Conservation (phyloP, 371 early-diverging fungal genomes). For the Dinochytrium kinnereticum region DNA sequence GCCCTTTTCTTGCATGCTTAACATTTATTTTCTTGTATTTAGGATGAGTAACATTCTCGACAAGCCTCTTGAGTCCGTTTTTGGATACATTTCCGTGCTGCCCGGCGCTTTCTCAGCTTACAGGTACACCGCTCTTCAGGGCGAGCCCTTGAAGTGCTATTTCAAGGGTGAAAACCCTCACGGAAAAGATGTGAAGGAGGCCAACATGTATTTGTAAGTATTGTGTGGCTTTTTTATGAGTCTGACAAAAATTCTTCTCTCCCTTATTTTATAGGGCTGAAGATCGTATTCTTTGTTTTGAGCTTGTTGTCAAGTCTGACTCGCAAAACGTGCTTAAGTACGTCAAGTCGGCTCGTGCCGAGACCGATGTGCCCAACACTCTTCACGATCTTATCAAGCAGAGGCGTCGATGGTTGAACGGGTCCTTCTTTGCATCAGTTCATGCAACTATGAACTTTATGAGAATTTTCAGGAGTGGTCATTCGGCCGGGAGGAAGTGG, state of each 20-base stretch:
- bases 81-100: conserved; percentile 83
- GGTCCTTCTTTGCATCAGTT: conserved; percentile 52
- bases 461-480: conserved; percentile 46
- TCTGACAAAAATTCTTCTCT: neutral
- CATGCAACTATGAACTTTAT: conserved; percentile 45
- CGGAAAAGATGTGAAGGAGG: conserved; percentile 54
- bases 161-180: conserved; percentile 91
- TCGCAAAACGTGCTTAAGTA: conserved; percentile 74
- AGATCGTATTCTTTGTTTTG: conserved; percentile 88
- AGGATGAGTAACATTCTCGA: conserved; percentile 72
- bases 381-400: conserved; percentile 65
- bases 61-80: conserved; percentile 70
- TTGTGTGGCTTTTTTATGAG: conserved; percentile 27
- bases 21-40: conserved; percentile 50
- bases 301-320: conserved; percentile 79
- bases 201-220: conserved; percentile 56
- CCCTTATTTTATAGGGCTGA: conserved; percentile 55
- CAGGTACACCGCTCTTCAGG: conserved; percentile 76
- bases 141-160: conserved; percentile 85
- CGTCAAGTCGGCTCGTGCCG: conserved; percentile 65
- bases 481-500: conserved; percentile 35
- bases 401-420: conserved; percentile 66
- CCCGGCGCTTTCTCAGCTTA: conserved; percentile 96
- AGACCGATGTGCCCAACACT: conserved; percentile 80
- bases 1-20: conserved; percentile 47